These are phyloP conservation scores for Beauveria asiatica DNA, from an alignment of 2,329 filamentous ascomycete species.

Conservation along the genomic window DNA sequence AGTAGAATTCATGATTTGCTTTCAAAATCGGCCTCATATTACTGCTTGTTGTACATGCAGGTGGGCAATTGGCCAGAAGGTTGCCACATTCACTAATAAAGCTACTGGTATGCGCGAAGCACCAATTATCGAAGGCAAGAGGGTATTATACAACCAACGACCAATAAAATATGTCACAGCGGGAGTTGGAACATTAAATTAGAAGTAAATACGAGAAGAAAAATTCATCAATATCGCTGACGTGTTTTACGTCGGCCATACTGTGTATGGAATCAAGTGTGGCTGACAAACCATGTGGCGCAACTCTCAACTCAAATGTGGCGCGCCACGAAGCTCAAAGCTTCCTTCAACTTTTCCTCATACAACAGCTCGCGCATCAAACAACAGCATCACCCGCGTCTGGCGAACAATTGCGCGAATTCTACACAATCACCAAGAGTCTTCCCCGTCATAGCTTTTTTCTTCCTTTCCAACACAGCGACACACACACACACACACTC, in stretches of 20 bases:
- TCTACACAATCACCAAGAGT: background rate
- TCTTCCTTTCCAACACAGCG: too few species aligned
- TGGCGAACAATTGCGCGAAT: background rate
- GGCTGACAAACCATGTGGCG: constrained; percentile 11
- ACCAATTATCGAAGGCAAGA: too few species aligned
- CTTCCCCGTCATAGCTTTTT: background rate
- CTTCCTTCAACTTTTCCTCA: background rate
- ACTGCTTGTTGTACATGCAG: too few species aligned
- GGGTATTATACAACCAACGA: too few species aligned
- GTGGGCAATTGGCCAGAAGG: too few species aligned
- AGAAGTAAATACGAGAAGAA: background rate
- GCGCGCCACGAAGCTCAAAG: background rate
- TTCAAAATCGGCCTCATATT: too few species aligned
- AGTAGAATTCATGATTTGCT: too few species aligned
- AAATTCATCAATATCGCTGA: background rate
- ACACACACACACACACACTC: background rate
- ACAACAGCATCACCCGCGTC: background rate
- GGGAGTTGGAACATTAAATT: too few species aligned
- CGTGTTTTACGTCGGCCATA: background rate
- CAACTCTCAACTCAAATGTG: background rate
- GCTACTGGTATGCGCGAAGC: too few species aligned
- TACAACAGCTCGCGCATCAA: background rate
- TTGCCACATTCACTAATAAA: too few species aligned
- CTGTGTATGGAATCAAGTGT: background rate
- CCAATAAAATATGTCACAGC: too few species aligned